phyloP scores from a whole-genome alignment of 805 yeast genomes.

The Ogataea minuta region DNA sequence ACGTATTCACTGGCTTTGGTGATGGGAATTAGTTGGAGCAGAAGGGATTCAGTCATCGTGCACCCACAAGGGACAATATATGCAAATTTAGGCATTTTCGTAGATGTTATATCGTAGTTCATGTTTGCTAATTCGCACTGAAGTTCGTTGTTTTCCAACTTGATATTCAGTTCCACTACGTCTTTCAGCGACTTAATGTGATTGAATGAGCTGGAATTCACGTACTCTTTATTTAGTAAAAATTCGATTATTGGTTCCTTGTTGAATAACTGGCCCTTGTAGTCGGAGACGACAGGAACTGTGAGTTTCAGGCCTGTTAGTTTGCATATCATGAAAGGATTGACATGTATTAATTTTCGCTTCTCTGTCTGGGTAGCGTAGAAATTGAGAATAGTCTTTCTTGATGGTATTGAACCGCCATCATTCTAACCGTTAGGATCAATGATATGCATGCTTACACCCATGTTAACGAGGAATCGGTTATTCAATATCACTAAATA shows the following conservation, averaged over 20 bases:
- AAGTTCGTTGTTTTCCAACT: conserved; percentile 28
- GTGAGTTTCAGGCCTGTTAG: conserved; percentile 42
- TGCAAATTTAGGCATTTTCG: conserved; percentile 32
- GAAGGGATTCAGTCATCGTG: conserved; percentile 26
- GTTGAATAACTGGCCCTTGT: conserved; percentile 60
- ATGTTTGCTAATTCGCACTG: conserved; percentile 38
- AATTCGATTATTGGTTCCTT: conserved; percentile 62
- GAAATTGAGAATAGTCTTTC: conserved; percentile 46
- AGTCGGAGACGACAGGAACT: conserved; percentile 66
- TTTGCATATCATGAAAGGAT: conserved; percentile 48
- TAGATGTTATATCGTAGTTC: conserved; percentile 21
- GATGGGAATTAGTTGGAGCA: conserved; percentile 9
- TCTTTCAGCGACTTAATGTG: conserved; percentile 35
- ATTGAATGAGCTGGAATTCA: conserved; percentile 15
- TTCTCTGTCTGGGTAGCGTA: conserved; percentile 18
- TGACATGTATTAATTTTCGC: conserved; percentile 18
- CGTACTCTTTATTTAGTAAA: conserved; percentile 39
- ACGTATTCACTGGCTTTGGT: background rate
- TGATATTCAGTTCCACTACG: conserved; percentile 33
- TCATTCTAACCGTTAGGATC: conserved; percentile 43
- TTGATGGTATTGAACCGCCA: conserved; percentile 69
- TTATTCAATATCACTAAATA: no score
- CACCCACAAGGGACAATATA: conserved; percentile 49
- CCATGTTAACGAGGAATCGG: conserved; percentile 10
- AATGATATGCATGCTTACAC: conserved; percentile 14